Conservation (phyloP, 129 eudicot genomes). For the Lactuca sativa region DNA sequence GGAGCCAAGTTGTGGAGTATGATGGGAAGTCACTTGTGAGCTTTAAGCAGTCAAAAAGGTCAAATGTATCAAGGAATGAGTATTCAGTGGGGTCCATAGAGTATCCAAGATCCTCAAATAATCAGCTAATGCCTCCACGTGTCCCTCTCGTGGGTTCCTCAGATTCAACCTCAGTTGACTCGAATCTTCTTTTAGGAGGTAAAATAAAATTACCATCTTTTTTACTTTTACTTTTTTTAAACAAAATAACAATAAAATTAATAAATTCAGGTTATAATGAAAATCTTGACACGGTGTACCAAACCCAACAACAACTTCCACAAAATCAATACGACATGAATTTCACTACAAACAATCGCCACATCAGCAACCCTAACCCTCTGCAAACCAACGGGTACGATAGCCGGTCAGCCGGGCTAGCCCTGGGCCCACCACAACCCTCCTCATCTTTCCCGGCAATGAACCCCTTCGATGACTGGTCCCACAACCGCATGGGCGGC, state of each 20-base stretch:
- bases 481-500: slow-evolving; percentile 28
- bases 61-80: slow-evolving; percentile 42
- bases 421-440: slow-evolving; percentile 68
- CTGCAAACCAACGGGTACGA: slow-evolving; percentile 46
- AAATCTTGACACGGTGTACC: slow-evolving; percentile 41
- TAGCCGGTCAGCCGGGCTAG: slow-evolving; percentile 45
- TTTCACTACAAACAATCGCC: slow-evolving; percentile 44
- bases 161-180: slow-evolving; percentile 48
- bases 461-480: slow-evolving; percentile 80
- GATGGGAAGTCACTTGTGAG: slow-evolving; percentile 74
- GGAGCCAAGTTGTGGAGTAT: slow-evolving; percentile 90
- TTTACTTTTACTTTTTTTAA: no score
- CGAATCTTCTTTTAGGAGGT: slow-evolving; percentile 64
- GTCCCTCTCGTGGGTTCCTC: slow-evolving; percentile 45
- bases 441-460: slow-evolving; percentile 64
- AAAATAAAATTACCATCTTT: slow-evolving; percentile 2
- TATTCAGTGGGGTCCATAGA: slow-evolving; percentile 47
- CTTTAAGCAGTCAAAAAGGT: slow-evolving; percentile 62
- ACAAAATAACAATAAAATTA: no score
- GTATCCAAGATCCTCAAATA: slow-evolving; percentile 48
- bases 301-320: slow-evolving; percentile 46
- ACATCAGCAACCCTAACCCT: slow-evolving; percentile 44
- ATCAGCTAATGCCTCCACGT: slow-evolving; percentile 51
- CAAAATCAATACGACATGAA: slow-evolving; percentile 48
- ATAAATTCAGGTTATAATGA: slow-evolving; percentile 53